These are phyloP conservation scores for Globisporangium solare DNA, from an alignment of 352 stramenopile species.

Conservation along the genomic window DNA sequence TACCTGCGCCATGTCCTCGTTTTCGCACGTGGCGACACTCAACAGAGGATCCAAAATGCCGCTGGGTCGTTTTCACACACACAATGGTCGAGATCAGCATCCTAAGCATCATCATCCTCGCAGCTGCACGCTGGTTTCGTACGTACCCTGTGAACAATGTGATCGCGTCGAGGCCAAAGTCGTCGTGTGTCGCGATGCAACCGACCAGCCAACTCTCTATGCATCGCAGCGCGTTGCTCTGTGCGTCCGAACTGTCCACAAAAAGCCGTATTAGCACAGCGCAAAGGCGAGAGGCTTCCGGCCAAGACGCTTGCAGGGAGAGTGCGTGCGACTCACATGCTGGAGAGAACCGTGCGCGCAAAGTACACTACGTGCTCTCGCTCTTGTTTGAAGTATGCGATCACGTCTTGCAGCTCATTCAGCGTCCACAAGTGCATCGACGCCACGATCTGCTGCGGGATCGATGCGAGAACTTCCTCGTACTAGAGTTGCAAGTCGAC, in stretches of 20 bases:
- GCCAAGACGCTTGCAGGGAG: no score
- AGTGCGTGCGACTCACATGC: conserved; percentile 25
- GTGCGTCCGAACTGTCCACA: conserved; percentile 28
- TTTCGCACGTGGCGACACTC: conserved; percentile 18
- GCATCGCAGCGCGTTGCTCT: conserved; percentile 42
- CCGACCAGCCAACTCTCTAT: conserved; percentile 65
- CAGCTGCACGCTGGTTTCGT: background rate
- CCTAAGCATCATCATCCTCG: background rate
- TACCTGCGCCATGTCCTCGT: conserved; percentile 46
- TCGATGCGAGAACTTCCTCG: conserved; percentile 40
- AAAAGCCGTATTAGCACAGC: conserved; percentile 2
- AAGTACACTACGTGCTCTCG: conserved; percentile 32
- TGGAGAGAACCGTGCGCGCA: conserved; percentile 36
- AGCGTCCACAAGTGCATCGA: conserved; percentile 21
- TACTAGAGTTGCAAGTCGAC: conserved; percentile 16
- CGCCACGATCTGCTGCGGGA: conserved; percentile 38
- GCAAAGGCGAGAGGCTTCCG: background rate
- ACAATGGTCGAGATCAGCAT: background rate
- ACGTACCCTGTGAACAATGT: conserved; percentile 36
- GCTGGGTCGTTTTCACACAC: conserved; percentile 11
- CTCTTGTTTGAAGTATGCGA: conserved; percentile 36
- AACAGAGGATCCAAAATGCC: conserved; percentile 42
- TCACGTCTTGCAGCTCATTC: conserved; percentile 21
- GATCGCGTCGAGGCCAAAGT: conserved; percentile 42
- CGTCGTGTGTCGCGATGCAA: conserved; percentile 35